Base-by-base conservation (phyloP, 805 yeast species). In the Ogataea pignaliae region DNA sequence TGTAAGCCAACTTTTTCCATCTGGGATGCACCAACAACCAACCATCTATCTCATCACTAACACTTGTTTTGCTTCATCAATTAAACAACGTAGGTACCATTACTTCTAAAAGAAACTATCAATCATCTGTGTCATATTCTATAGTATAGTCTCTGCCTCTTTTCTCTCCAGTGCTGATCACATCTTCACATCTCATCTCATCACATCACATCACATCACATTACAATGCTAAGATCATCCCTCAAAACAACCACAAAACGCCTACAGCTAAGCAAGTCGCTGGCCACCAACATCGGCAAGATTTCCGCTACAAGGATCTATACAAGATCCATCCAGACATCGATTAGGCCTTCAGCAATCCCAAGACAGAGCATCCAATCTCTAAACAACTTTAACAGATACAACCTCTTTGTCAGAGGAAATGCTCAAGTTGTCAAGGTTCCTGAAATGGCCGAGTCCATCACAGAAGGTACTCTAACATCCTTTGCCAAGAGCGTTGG, bases 401-500 rank as follows among this genome's bases (percentile, higher is more conserved):
- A 41, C 17, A 40, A 34, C 18, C 39, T 53, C 13, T 51, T 51
- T 42, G 50, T 46, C 26, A 62, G 73, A 52, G 60, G 54, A 31
- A 57, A 64, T 42, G 56, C 73, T 2, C 69, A 68, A 28, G 60
- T 65, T 39, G 95, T 91, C 42, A 87, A 89, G 67, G 98, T 93
- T 17, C 99, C 99, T 39, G 95, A 88, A 53, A 89, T 93, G 97
- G 98, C 99, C 36, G 99, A 93, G 71, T 90, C 97, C 40, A 84
- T 93, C 62, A 88, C 97, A 35, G 99, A 93, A 69, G 99, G 99
- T 64, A 88, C 98, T 40, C 76, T 93, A 54, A 73, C 87, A 52
- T 57, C 76, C 14, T 83, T 71, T 61, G 70, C 73, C 52, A 84
- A 83, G 63, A 69, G 78, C 49, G 88, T 89, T 49, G 99, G 99